These are phyloP conservation scores for Parsonsia alboflavescens DNA, from an alignment of 257 asterid genomes.

Conservation along the genomic window DNA sequence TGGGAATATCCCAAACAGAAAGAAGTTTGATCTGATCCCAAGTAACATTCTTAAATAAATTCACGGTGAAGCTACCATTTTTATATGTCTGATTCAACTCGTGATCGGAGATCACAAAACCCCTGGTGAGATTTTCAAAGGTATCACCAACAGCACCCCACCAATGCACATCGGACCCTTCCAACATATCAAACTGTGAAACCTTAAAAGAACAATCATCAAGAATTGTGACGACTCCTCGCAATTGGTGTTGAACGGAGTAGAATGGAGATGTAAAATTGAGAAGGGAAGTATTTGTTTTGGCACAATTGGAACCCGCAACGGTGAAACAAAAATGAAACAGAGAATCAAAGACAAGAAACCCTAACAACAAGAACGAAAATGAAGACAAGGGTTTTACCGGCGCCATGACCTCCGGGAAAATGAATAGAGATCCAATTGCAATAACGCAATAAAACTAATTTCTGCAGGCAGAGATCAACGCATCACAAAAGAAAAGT, in stretches of 20 bases:
- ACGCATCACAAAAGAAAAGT: neutral
- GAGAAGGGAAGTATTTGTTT: slow-evolving; percentile 46
- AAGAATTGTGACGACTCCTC: slow-evolving; percentile 59
- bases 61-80: slow-evolving; percentile 63
- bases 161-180: slow-evolving; percentile 87
- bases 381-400: slow-evolving; percentile 10
- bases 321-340: slow-evolving; percentile 43
- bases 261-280: slow-evolving; percentile 76
- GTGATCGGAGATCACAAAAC: slow-evolving; percentile 65
- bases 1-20: slow-evolving; percentile 78
- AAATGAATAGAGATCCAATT: slow-evolving; percentile 11
- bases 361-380: slow-evolving; percentile 10
- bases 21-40: slow-evolving; percentile 79
- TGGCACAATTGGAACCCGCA: slow-evolving; percentile 49
- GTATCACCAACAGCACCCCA: slow-evolving; percentile 79
- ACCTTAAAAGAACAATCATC: slow-evolving; percentile 78
- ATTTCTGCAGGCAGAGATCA: neutral
- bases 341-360: slow-evolving; percentile 22
- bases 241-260: slow-evolving; percentile 95
- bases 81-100: slow-evolving; percentile 57
- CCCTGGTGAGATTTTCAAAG: slow-evolving; percentile 68
- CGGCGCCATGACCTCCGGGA: slow-evolving; percentile 16
- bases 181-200: slow-evolving; percentile 79
- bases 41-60: slow-evolving; percentile 53
- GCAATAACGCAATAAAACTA: neutral